Percentiles rank a stretch among this genome's conserved stretches.
Conservation (phyloP, 2,329 filamentous ascomycete species). For the Phyllosticta citrichinensis region DNA sequence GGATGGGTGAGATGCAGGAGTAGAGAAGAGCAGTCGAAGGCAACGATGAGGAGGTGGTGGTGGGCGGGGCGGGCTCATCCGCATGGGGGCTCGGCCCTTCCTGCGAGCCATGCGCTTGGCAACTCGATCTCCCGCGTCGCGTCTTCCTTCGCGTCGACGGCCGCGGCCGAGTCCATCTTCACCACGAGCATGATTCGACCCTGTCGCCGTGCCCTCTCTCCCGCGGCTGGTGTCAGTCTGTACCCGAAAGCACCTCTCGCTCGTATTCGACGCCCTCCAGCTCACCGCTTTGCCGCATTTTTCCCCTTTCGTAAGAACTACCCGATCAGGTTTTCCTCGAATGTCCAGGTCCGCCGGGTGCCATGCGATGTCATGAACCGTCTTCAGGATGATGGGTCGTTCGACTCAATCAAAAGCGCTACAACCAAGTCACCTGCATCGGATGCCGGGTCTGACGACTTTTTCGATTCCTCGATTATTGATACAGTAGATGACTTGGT, state of each 20-base stretch:
- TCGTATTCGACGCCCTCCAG: not conserved
- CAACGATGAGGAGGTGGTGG: not conserved
- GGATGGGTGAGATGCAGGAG: not conserved
- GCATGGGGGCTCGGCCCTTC: constrained; percentile 2
- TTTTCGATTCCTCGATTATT: not conserved
- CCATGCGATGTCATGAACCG: not conserved
- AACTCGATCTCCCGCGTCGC: not conserved
- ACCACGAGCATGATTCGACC: not conserved
- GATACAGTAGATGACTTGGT: not conserved
- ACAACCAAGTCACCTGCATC: not conserved
- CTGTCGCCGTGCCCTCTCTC: not conserved
- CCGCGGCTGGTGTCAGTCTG: not conserved
- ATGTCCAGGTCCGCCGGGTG: not conserved
- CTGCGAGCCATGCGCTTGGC: not conserved
- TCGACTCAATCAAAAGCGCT: not conserved
- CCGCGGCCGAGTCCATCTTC: not conserved
- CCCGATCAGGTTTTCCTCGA: not conserved
- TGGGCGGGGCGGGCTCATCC: not conserved
- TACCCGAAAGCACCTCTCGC: not conserved
- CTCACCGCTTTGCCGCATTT: not conserved
- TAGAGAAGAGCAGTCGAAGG: not conserved
- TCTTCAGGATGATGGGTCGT: not conserved
- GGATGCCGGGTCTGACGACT: not conserved
- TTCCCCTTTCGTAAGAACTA: not conserved
- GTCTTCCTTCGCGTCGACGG: not conserved